Conservation (phyloP, 257 asterid species). For the Vinca minor region DNA sequence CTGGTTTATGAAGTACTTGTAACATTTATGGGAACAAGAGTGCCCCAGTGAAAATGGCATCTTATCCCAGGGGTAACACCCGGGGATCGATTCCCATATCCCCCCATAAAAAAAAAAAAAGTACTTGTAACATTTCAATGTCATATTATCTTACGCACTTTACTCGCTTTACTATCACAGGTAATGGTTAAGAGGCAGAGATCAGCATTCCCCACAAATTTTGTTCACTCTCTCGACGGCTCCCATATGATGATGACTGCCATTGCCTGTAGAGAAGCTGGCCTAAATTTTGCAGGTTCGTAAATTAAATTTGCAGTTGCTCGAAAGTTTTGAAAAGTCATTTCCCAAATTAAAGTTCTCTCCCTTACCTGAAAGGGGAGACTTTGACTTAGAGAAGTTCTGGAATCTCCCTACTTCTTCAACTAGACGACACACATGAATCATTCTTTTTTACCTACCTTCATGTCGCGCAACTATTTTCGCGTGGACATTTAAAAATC, state of each 20-base stretch:
- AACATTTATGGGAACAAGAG: too few species aligned
- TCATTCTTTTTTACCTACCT: constrained; percentile 14
- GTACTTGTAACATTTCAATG: background rate
- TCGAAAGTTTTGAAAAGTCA: constrained; percentile 56
- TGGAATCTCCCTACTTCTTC: constrained; percentile 77
- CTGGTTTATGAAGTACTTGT: background rate
- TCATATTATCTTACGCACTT: background rate
- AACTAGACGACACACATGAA: constrained; percentile 37
- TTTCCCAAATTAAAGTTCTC: constrained; percentile 69
- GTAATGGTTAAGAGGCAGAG: constrained; percentile 85
- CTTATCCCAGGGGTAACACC: too few species aligned
- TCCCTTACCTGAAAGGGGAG: constrained; percentile 82
- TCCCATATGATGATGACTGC: constrained; percentile 99
- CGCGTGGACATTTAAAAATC: background rate
- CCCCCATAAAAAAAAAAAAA: too few species aligned
- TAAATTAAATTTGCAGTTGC: constrained; percentile 37
- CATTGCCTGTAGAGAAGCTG: constrained; percentile 78
- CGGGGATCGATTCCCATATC: too few species aligned
- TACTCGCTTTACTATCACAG: constrained; percentile 25
- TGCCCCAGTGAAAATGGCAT: too few species aligned
- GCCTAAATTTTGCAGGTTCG: constrained; percentile 82
- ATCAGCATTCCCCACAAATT: constrained; percentile 95
- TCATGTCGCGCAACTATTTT: background rate
- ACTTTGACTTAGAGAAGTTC: constrained; percentile 82
- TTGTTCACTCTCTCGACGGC: constrained; percentile 93